phyloP scores from a whole-genome alignment of 805 yeast species.

The Cyberlindnera petersonii region DNA sequence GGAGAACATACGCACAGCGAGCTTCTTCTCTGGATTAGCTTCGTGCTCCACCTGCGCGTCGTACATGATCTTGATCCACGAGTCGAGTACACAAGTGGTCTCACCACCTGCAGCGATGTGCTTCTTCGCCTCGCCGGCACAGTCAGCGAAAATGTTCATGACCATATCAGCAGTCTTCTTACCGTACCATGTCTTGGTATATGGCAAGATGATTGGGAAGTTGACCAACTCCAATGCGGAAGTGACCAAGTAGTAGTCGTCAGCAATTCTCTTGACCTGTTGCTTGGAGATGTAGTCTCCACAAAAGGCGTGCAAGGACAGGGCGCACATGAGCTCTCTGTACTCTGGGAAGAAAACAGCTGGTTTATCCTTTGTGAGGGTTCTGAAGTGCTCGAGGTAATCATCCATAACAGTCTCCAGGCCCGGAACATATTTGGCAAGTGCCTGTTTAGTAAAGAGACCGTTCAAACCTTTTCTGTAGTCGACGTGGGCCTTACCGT shows the following conservation, averaged over 20 bases:
- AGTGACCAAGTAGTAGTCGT: constrained; percentile 86
- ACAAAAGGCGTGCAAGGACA: constrained; percentile 89
- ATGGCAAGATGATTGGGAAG: constrained; percentile 95
- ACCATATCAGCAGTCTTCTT: constrained; percentile 89
- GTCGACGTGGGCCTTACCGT: constrained; percentile 93
- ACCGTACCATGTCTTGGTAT: constrained; percentile 98
- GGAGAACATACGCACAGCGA: constrained; percentile 74
- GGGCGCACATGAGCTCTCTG: constrained; percentile 94
- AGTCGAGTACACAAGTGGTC: constrained; percentile 90
- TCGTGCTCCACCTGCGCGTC: constrained; percentile 53
- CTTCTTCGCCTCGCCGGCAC: constrained; percentile 85
- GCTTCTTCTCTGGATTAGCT: constrained; percentile 48
- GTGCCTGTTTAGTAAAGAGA: constrained; percentile 78
- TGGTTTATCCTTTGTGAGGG: constrained; percentile 58
- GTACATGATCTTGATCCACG: constrained; percentile 86
- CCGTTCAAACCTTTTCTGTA: constrained; percentile 90
- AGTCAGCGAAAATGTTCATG: constrained; percentile 83
- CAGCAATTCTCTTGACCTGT: constrained; percentile 84
- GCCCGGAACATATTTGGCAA: constrained; percentile 78
- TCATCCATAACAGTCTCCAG: constrained; percentile 82
- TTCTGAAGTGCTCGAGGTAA: constrained; percentile 66
- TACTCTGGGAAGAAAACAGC: constrained; percentile 84
- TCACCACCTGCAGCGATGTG: constrained; percentile 73
- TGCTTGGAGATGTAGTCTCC: constrained; percentile 92
- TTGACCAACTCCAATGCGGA: constrained; percentile 96